Percentiles rank a stretch among this genome's conserved stretches.
Conservation (phyloP, 148 eudicot species). For the Vaccinium vitisidaea region DNA sequence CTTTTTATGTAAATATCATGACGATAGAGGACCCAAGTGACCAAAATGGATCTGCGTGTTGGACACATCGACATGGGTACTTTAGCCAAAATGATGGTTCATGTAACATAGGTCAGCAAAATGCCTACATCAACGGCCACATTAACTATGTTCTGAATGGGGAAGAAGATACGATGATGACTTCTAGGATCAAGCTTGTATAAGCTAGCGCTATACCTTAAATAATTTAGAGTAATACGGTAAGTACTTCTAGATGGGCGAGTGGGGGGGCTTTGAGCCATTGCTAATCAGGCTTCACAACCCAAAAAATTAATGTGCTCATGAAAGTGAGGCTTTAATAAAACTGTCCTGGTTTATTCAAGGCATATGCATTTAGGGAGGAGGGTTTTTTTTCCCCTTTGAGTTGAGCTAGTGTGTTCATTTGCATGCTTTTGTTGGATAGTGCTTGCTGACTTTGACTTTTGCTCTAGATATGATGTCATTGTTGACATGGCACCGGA, state of each 20-base stretch:
- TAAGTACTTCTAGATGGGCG: not conserved
- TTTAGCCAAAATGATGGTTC: no score
- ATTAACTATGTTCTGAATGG: not conserved
- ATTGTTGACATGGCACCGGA: conserved; percentile 85
- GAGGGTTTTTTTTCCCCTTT: not conserved
- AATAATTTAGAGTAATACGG: not conserved
- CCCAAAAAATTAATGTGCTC: not conserved
- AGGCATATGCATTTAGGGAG: not conserved
- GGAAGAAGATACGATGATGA: not conserved
- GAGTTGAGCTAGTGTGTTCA: not conserved
- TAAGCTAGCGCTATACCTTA: not conserved
- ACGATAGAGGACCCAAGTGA: no score
- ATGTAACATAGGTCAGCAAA: no score
- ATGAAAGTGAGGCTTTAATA: not conserved
- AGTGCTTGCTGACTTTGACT: conserved; percentile 7
- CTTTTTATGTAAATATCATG: no score
- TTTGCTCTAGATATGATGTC: conserved; percentile 69
- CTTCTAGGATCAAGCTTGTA: not conserved
- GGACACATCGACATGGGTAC: no score
- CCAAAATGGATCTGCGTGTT: no score
- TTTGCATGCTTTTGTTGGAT: not conserved
- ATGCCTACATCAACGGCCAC: not conserved
- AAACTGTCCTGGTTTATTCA: not conserved
- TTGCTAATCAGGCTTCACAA: not conserved
- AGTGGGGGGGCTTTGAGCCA: not conserved